These are phyloP conservation scores for Cyclocybe cylindracea DNA, from an alignment of 768 basidiomycete genomes.

Conservation along the genomic window DNA sequence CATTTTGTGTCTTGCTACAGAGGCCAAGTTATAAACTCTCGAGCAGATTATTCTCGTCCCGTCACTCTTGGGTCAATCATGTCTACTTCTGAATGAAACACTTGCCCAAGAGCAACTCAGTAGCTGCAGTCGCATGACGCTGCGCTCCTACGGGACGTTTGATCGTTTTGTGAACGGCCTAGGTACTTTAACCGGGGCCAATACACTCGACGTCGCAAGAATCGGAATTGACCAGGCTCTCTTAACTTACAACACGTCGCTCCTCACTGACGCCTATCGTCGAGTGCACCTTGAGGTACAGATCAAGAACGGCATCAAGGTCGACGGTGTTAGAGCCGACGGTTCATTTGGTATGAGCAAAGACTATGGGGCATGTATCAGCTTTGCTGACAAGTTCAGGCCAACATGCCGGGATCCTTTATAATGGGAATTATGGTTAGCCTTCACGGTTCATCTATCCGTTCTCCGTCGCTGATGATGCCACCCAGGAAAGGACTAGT, in stretches of 20 bases:
- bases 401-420: constrained; percentile 66
- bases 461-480: not conserved
- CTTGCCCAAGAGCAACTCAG: constrained; percentile 41
- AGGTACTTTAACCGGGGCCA: constrained; percentile 61
- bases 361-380: not conserved
- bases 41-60: constrained; percentile 62
- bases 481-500: constrained; percentile 45
- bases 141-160: constrained; percentile 52
- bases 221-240: constrained; percentile 56
- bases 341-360: constrained; percentile 44
- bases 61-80: constrained; percentile 53
- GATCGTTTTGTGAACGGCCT: constrained; percentile 41
- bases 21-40: not conserved
- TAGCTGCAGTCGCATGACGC: constrained; percentile 52
- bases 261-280: constrained; percentile 50
- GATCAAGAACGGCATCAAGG: constrained; percentile 44
- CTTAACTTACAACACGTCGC: constrained; percentile 40
- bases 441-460: not conserved
- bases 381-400: constrained; percentile 21
- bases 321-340: constrained; percentile 63
- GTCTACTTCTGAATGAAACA: constrained; percentile 52
- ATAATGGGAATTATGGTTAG: constrained; percentile 72
- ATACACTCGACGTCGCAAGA: constrained; percentile 64
- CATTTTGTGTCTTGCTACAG: not conserved
- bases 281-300: constrained; percentile 54